A percentile compares a stretch with the other conserved stretches of the same genome.
phyloP scores from a whole-genome alignment of 805 yeast species.

The Blastobotrys peoriensis region DNA sequence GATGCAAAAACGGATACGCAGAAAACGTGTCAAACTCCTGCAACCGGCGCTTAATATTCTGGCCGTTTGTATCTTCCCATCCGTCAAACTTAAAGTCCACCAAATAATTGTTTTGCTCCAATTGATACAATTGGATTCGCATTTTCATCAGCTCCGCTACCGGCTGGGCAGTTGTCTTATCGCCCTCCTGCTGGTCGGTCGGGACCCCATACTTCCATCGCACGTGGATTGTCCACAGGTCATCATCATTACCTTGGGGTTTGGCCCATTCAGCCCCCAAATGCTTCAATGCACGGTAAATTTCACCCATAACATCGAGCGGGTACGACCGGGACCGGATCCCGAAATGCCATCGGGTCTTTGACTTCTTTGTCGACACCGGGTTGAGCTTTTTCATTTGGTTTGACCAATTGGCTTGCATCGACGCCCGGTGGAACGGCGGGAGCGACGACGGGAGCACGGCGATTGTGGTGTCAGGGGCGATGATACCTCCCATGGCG shows the following conservation, averaged over 20 bases:
- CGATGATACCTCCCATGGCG: conserved; percentile 25
- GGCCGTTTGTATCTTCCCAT: conserved; percentile 54
- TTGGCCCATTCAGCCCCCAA: conserved; percentile 97
- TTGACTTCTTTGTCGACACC: conserved; percentile 70
- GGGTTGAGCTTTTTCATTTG: conserved; percentile 34
- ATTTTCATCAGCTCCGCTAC: conserved; percentile 77
- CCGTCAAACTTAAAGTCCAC: conserved; percentile 98
- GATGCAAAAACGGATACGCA: conserved; percentile 90
- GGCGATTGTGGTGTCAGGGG: conserved; percentile 79
- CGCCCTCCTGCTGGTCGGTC: background rate
- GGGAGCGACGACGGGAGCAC: conserved; percentile 92
- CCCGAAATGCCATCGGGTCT: conserved; percentile 98
- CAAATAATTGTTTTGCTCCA: conserved; percentile 91
- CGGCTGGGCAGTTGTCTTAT: background rate
- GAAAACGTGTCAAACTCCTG: conserved; percentile 78
- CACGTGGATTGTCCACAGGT: conserved; percentile 91
- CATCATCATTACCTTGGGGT: conserved; percentile 73
- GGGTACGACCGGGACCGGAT: conserved; percentile 95
- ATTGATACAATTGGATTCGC: conserved; percentile 93
- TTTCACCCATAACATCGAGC: conserved; percentile 97
- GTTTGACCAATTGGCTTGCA: conserved; percentile 56
- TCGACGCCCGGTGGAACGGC: conserved; percentile 86
- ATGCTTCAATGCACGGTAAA: conserved; percentile 86
- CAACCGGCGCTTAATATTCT: conserved; percentile 14
- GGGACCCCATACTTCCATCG: conserved; percentile 68